These are phyloP conservation scores for Ganoderma resinaceum DNA, from an alignment of 1,284 basidiomycete genomes.

Conservation along the genomic window DNA sequence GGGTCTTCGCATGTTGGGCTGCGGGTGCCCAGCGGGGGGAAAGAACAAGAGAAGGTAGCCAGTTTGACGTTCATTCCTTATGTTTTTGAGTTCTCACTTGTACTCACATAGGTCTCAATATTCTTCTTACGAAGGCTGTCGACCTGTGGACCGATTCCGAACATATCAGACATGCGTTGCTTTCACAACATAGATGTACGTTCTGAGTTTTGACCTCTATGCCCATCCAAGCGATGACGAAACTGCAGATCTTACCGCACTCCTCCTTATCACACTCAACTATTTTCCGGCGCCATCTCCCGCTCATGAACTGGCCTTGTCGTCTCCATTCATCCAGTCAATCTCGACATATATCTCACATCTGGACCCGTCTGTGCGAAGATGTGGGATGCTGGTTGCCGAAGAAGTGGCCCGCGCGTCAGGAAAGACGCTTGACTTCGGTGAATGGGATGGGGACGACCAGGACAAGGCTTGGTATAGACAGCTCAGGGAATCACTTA, in stretches of 20 bases:
- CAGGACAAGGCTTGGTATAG: slow-evolving; percentile 75
- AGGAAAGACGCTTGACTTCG: slow-evolving; percentile 79
- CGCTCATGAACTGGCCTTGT: slow-evolving; percentile 54
- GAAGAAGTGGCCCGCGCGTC: slow-evolving; percentile 74
- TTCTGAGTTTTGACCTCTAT: neutral
- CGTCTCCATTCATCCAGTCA: slow-evolving; percentile 73
- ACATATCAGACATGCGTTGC: slow-evolving; percentile 76
- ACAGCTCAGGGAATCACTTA: slow-evolving; percentile 58
- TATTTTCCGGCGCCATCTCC: slow-evolving; percentile 56
- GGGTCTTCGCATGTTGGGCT: slow-evolving; percentile 73
- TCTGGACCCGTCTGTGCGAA: slow-evolving; percentile 77
- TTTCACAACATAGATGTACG: slow-evolving; percentile 73
- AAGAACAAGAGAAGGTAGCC: slow-evolving; percentile 48
- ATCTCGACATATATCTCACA: slow-evolving; percentile 84
- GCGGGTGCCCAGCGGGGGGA: slow-evolving; percentile 44
- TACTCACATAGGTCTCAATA: slow-evolving; percentile 50
- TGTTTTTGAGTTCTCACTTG: neutral
- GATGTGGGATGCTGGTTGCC: slow-evolving; percentile 94
- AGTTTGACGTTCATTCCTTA: slow-evolving; percentile 2
- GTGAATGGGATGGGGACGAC: slow-evolving; percentile 83
- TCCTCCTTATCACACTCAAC: slow-evolving; percentile 71
- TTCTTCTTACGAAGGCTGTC: slow-evolving; percentile 55
- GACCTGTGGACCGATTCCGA: slow-evolving; percentile 72
- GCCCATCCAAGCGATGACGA: slow-evolving; percentile 12
- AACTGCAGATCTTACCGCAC: slow-evolving; percentile 67